Evolutionary conservation across 2,329 filamentous ascomycete genomes (phyloP), one percentile per base, ranked within the genome.

Genomic region (Aspergillus nomiae): DNA sequence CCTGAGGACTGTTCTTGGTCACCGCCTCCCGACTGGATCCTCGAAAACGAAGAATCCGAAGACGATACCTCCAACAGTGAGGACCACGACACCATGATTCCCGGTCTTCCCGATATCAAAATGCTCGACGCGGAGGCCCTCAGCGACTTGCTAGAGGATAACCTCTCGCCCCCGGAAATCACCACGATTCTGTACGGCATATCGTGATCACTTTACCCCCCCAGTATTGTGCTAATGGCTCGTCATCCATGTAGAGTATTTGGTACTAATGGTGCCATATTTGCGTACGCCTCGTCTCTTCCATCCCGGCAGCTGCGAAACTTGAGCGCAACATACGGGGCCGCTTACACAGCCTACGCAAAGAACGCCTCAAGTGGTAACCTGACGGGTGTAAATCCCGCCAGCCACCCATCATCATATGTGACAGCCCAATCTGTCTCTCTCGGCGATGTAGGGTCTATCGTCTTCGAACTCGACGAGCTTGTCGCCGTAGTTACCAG

Each of bases 71-170:
- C 54, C n/a, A 48, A 51, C 50, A 38, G 38, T 30, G 61, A 65
- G 64, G 59, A 59, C 60, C 64, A 68, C 72, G 71, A 72, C 73
- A 74, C 62, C 63, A 79, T 79, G 77, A 76, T 77, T 58, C 76
- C 78, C 56, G 77, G 76, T 46, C 72, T 80, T 34, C 78, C 78
- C 5, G 74, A 79, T 65, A 80, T 80, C 54, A 77, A 76, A 59
- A 80, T 80, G 78, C 70, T 80, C 34, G 78, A 80, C 66, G 75
- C 77, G 26, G 74, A 77, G 70, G 78, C 78, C 36, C 70, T 80
- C 55, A 73, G 76, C 45, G 77, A 78, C 64, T 71, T 80, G 41
- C 66, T 80, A 21, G 75, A 78, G 65, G 78, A 80, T 66, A 80
- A 80, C 58, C 71, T 80, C 10, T 78, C 76, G 21, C 77, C 77